Conservation (phyloP, 2,329 filamentous ascomycete species). For the Fusarium sp. region DNA sequence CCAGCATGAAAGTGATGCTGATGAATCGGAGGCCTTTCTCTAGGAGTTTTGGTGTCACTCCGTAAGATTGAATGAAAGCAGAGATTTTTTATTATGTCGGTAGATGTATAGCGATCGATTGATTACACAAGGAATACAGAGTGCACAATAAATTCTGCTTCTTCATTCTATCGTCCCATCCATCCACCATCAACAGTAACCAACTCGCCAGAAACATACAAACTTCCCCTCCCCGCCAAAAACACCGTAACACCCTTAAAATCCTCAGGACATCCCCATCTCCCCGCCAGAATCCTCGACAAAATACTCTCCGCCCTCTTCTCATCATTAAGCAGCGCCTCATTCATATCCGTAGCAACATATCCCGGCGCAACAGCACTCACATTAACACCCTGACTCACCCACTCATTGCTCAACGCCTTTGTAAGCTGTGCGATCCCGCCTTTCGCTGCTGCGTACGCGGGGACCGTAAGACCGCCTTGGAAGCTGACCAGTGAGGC, state of each 20-base stretch:
- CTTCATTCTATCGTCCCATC: neutral
- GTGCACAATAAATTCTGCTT: fast-evolving
- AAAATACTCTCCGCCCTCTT: constrained; percentile 76
- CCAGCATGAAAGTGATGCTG: neutral
- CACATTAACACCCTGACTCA: constrained; percentile 77
- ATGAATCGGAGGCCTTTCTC: fast-evolving
- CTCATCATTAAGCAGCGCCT: constrained; percentile 76
- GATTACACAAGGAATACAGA: fast-evolving
- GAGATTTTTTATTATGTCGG: neutral
- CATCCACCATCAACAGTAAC: constrained; percentile 86
- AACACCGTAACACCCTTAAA: constrained; percentile 85
- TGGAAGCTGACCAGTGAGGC: constrained; percentile 83
- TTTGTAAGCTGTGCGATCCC: constrained; percentile 87
- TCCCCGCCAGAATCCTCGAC: constrained; percentile 80
- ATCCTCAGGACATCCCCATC: constrained; percentile 85
- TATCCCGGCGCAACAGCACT: constrained; percentile 91
- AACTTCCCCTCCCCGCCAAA: constrained; percentile 75
- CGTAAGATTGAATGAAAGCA: too few relatives aligned
- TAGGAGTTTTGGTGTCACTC: fast-evolving
- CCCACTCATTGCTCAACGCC: constrained; percentile 89
- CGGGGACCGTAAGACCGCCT: constrained; percentile 85
- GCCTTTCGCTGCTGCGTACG: constrained; percentile 86
- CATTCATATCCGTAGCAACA: constrained; percentile 92
- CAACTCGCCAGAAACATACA: constrained; percentile 82
- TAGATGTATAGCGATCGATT: too few relatives aligned